Base-by-base conservation (phyloP, 2,329 filamentous ascomycete species). In the Alternaria sp. region DNA sequence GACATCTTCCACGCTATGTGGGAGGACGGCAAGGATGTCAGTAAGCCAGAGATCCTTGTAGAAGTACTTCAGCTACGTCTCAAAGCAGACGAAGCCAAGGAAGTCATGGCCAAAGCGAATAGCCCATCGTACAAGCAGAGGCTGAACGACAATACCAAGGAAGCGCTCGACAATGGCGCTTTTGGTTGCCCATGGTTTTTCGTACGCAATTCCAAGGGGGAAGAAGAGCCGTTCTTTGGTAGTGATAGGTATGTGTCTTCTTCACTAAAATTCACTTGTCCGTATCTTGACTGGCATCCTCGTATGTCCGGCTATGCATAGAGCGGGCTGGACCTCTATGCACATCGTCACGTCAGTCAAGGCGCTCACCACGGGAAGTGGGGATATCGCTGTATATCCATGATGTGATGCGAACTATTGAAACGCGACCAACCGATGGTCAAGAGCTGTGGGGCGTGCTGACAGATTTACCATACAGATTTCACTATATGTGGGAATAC, bases 181-280 rank as follows among this genome's bases (percentile, higher is more conserved):
- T 94, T 92, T 77, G 92, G 92, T 0, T 87, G 88, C 51, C 92
- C 92, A 2, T 94, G 92, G 91, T 82, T 92, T 62, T 89, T 88
- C 85, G 91, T 89, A 3, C 84, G 82, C 18, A 87, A 90, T 68
- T 75, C 72, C 2, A 76, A 84, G 63, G 89, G 89, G 0, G 76
- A 83, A 57, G 83, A 83, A 50, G 88, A 91, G 79, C 86, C 89
- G 0, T 92, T 93, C 74, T 94, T 94, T 78, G 91, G 91, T 3
- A 93, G 90, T 78, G 91, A 94, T 79, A 81, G 87, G 86, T 84
- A 74, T 61, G 78, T 78, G 51, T 41, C 34, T 25, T 27, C 22
- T 57, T 20, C 27, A 44, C 28, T 32, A 27, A 32, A 20, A 18
- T 14, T n/a, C 22, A 25, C 16, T 9, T 32, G 9, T 25, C 27